A percentile compares a stretch with the other conserved stretches of the same genome.
These are phyloP conservation scores for Dioscorea alata DNA, from an alignment of 106 monocot species.

Conservation along the genomic window DNA sequence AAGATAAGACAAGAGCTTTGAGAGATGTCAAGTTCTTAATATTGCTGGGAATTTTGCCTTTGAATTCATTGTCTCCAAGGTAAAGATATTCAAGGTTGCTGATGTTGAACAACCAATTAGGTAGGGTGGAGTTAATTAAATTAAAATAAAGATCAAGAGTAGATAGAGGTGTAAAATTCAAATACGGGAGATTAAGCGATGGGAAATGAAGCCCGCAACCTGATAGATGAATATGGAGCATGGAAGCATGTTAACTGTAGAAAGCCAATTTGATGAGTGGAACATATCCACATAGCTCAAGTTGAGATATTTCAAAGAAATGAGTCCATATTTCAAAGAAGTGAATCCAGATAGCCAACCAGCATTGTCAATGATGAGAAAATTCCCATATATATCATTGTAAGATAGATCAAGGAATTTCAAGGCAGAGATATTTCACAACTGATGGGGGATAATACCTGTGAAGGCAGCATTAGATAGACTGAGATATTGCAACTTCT, in stretches of 20 bases:
- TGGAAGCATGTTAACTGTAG: conserved; percentile 3
- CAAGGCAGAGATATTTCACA: conserved; percentile 26
- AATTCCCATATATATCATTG: background rate
- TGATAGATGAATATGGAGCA: background rate
- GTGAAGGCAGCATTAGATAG: conserved; percentile 6
- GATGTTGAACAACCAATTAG: no score
- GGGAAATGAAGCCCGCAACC: conserved; percentile 1
- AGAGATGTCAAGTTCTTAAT: background rate
- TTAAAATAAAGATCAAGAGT: no score
- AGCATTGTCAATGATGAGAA: background rate
- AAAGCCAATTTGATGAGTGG: background rate
- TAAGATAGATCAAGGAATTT: conserved; percentile 9
- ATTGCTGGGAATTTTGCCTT: background rate
- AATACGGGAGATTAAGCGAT: no score
- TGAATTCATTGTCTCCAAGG: background rate
- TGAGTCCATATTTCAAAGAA: no score
- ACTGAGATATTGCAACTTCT: conserved; percentile 24
- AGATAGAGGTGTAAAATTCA: no score
- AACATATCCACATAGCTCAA: conserved; percentile 3
- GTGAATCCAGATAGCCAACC: conserved; percentile 18
- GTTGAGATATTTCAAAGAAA: conserved; percentile 18
- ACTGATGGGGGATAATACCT: conserved; percentile 14
- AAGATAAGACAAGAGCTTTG: background rate
- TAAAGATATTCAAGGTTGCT: no score
- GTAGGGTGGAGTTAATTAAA: no score